phyloP scores from a whole-genome alignment of 2,329 filamentous ascomycete species.

The Phyllosticta capitalensis region DNA sequence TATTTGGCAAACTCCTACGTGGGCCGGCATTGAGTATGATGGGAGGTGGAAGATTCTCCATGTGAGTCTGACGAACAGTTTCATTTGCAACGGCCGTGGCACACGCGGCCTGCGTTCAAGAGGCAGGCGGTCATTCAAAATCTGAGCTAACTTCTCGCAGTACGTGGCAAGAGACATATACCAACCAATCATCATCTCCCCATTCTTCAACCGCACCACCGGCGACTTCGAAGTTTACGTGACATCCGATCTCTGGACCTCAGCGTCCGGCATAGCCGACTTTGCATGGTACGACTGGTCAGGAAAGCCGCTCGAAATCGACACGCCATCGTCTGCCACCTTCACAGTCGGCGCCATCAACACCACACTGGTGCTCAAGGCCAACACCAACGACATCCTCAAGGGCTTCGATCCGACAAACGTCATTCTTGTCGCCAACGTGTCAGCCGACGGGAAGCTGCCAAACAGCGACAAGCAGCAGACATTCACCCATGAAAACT shows the following conservation, averaged over 20 bases:
- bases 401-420: constrained; percentile 24
- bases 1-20: constrained; percentile 55
- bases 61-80: neutral
- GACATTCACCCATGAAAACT: constrained; percentile 42
- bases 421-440: constrained; percentile 35
- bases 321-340: constrained; percentile 21
- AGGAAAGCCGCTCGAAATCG: constrained; percentile 35
- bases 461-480: constrained; percentile 35
- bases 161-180: constrained; percentile 51
- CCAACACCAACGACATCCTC: constrained; percentile 29
- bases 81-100: neutral
- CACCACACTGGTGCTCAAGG: constrained; percentile 38
- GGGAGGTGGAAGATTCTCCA: constrained; percentile 55
- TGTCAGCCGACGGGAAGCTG: constrained; percentile 36
- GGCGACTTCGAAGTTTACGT: constrained; percentile 45
- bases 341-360: constrained; percentile 45
- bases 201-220: constrained; percentile 44
- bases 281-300: constrained; percentile 45
- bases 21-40: constrained; percentile 54
- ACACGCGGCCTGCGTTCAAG: no score
- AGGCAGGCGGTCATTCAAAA: no score
- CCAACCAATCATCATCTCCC: constrained; percentile 48
- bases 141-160: neutral
- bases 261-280: constrained; percentile 36
- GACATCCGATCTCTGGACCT: constrained; percentile 48